phyloP scores from a whole-genome alignment of 2,329 filamentous ascomycete genomes.

The Periconia sp. region DNA sequence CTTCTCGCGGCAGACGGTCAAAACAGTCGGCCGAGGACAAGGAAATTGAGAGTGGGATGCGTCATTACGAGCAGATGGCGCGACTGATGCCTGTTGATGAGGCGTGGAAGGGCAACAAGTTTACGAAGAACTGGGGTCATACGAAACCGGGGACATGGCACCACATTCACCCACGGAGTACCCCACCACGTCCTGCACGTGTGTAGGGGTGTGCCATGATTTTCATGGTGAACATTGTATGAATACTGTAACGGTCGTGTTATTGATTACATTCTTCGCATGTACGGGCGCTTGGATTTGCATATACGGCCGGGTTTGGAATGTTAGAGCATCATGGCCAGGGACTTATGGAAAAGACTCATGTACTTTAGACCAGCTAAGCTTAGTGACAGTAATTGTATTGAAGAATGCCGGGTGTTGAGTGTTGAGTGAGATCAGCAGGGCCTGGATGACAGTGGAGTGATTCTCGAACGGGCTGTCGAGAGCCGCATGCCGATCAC shows the following conservation, averaged over 20 bases:
- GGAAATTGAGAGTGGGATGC: neutral
- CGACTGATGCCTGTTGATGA: constrained; percentile 33
- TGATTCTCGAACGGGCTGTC: constrained; percentile 1
- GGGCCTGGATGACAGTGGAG: neutral
- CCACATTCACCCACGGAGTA: constrained; percentile 11
- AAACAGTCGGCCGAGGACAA: constrained; percentile 14
- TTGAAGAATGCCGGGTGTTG: too few species aligned
- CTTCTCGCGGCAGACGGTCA: constrained; percentile 6
- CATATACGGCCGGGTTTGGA: too few species aligned
- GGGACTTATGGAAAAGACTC: too few species aligned
- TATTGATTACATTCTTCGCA: neutral
- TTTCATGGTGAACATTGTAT: constrained; percentile 1
- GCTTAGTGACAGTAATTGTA: too few species aligned
- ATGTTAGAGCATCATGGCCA: too few species aligned
- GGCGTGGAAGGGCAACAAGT: constrained; percentile 23
- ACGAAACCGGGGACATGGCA: constrained; percentile 10
- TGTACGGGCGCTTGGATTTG: too few species aligned
- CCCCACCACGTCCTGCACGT: constrained; percentile 3
- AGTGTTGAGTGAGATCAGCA: too few species aligned
- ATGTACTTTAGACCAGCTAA: too few species aligned
- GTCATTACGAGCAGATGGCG: constrained; percentile 11
- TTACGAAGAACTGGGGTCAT: constrained; percentile 21
- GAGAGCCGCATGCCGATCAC: constrained; percentile 4
- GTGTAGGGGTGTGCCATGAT: constrained; percentile 9
- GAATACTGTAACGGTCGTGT: constrained; percentile 10